These are phyloP conservation scores for Penicillium pancosmium DNA, from an alignment of 495 filamentous ascomycete genomes.

Conservation along the genomic window DNA sequence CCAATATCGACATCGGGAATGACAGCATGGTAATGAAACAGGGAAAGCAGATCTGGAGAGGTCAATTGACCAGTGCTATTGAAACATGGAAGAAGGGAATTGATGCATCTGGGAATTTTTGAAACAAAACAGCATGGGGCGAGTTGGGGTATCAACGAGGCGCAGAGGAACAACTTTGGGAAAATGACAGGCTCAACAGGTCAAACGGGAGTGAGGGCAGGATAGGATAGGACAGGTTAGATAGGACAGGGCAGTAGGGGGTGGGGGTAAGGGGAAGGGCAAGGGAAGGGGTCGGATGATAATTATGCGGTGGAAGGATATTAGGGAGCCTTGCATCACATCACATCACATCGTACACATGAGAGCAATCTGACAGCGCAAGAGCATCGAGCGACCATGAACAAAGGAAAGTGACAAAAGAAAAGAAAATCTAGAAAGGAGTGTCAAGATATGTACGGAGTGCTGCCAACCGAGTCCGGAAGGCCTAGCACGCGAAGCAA, in stretches of 20 bases:
- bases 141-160: constrained; percentile 49
- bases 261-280: neutral
- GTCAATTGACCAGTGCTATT: constrained; percentile 17
- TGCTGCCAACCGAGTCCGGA: constrained; percentile 13
- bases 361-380: neutral
- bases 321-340: constrained; percentile 15
- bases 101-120: constrained; percentile 18
- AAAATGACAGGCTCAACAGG: constrained; percentile 17
- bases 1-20: neutral
- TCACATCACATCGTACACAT: constrained; percentile 20
- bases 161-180: constrained; percentile 13
- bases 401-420: constrained; percentile 32
- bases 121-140: constrained; percentile 32
- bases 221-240: constrained; percentile 4
- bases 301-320: constrained; percentile 6
- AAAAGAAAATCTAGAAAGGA: constrained; percentile 35
- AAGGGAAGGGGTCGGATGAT: constrained; percentile 3
- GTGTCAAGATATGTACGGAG: constrained; percentile 30
- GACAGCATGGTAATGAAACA: constrained; percentile 25
- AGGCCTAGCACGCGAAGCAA: constrained; percentile 4
- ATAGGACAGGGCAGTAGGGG: neutral
- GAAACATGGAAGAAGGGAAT: constrained; percentile 21
- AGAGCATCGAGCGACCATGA: constrained; percentile 4
- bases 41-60: neutral
- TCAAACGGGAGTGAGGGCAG: constrained; percentile 8